Evolutionary conservation across 2,329 filamentous ascomycete species (phyloP), one percentile per base, ranked within the genome.

Genomic region (Scedosporium dehoogii): DNA sequence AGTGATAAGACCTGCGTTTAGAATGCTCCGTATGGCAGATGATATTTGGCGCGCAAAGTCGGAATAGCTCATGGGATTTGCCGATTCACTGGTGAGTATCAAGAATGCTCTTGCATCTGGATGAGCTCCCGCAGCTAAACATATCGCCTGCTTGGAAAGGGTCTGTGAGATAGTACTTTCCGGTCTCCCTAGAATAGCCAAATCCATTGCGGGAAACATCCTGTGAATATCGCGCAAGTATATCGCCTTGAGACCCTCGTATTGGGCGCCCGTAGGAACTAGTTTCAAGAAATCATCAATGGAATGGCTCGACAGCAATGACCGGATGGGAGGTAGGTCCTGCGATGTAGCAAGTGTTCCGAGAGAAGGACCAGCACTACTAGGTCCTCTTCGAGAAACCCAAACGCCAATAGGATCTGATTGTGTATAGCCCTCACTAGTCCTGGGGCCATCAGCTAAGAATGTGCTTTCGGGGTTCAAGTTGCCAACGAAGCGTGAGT

Each of bases 401-500:
- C 65, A 66, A 2, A 66, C 65, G 12, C 65, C 65, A 1, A 66
- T 57, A 25, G 60, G 57, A 42, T 65, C 59, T 9, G 64, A 64
- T 53, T 62, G 48, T 16, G 64, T 61, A 14, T 64, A 64, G 0
- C 65, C 63, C 12, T 60, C 63, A 6, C 41, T 58, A 12, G 65
- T 61, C 7, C 21, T 44, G 10, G 44, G 51, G 4, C 60, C 55
- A n/a, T 65, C 64, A 14, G 64, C 64, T 4, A 68, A 61, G 53
- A 68, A 68, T 0, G 66, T 63, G 3, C 64, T 64, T 29, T 68
- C 66, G 3, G 67, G 67, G 33, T 64, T 65, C 4, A 68, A 41
- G 48, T 67, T 65, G 6, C 66, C 66, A 21, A 68, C 66, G 23
- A 68, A 68, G 59, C 56, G 62, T 25, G 48, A 41, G 41, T 63